These are phyloP conservation scores for Vanilla planifolia DNA, from an alignment of 106 monocot genomes.

Conservation along the genomic window DNA sequence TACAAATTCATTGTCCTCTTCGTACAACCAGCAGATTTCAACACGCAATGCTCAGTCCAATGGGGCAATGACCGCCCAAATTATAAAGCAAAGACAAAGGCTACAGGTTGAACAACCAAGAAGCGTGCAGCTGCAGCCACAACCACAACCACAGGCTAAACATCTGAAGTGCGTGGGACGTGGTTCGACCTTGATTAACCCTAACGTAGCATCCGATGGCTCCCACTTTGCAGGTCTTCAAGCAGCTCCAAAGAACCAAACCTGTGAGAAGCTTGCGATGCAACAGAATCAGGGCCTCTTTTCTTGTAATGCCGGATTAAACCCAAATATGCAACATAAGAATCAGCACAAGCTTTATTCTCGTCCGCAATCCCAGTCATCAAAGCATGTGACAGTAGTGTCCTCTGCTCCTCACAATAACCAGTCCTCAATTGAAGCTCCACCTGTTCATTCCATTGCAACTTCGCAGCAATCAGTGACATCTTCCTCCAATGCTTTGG, in stretches of 20 bases:
- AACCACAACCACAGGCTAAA: constrained; percentile 50
- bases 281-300: constrained; percentile 46
- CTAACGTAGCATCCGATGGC: constrained; percentile 40
- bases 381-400: constrained; percentile 28
- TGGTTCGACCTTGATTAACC: constrained; percentile 50
- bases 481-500: no score
- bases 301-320: constrained; percentile 28
- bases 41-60: constrained; percentile 26
- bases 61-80: constrained; percentile 26
- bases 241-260: constrained; percentile 31
- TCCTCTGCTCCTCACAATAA: constrained; percentile 36
- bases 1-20: constrained; percentile 23
- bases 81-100: constrained; percentile 67
- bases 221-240: constrained; percentile 38
- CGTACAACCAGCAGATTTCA: constrained; percentile 43
- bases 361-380: constrained; percentile 21
- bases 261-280: constrained; percentile 43
- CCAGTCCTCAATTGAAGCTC: constrained; percentile 31
- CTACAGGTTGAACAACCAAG: constrained; percentile 41
- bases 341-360: constrained; percentile 46
- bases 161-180: constrained; percentile 44
- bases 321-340: constrained; percentile 28
- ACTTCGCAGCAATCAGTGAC: constrained; percentile 42
- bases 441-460: constrained; percentile 18
- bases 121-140: constrained; percentile 33